Evolutionary conservation across 1,284 basidiomycete genomes (phyloP).

Genomic region (Puccinia novopanici): DNA sequence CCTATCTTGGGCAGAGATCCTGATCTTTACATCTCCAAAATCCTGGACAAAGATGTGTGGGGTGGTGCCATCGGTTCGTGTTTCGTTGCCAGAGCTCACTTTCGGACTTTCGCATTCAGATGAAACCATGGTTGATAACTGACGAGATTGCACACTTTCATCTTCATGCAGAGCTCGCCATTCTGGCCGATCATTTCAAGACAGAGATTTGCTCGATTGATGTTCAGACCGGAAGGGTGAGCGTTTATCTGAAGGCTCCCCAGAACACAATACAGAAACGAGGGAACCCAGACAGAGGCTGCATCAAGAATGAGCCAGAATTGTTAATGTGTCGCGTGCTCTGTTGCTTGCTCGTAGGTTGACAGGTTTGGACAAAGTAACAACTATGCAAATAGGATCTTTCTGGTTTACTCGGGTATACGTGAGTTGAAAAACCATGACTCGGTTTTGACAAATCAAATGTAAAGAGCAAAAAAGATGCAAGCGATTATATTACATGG

Average conservation of each 20-base stretch:
- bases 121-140: neutral
- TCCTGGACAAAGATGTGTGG: slow-evolving; percentile 77
- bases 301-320: neutral
- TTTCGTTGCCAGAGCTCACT: neutral
- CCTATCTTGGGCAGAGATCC: slow-evolving; percentile 66
- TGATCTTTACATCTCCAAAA: slow-evolving; percentile 75
- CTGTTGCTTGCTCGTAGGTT: slow-evolving; percentile 4
- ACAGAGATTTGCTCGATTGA: slow-evolving; percentile 87
- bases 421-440: slow-evolving; percentile 59
- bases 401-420: slow-evolving; percentile 87
- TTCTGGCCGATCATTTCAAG: slow-evolving; percentile 54
- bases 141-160: neutral
- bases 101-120: neutral
- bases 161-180: slow-evolving; percentile 4
- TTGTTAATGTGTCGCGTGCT: neutral
- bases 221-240: slow-evolving; percentile 81
- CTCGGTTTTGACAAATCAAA: neutral
- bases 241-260: neutral
- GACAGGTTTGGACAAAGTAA: slow-evolving; percentile 39
- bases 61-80: slow-evolving; percentile 77
- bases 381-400: slow-evolving; percentile 61
- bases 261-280: neutral
- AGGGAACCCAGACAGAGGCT: neutral
- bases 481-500: neutral
- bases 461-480: neutral